These are phyloP conservation scores for Penicillium sp. DNA, from an alignment of 2,329 filamentous ascomycete genomes.

Conservation along the genomic window DNA sequence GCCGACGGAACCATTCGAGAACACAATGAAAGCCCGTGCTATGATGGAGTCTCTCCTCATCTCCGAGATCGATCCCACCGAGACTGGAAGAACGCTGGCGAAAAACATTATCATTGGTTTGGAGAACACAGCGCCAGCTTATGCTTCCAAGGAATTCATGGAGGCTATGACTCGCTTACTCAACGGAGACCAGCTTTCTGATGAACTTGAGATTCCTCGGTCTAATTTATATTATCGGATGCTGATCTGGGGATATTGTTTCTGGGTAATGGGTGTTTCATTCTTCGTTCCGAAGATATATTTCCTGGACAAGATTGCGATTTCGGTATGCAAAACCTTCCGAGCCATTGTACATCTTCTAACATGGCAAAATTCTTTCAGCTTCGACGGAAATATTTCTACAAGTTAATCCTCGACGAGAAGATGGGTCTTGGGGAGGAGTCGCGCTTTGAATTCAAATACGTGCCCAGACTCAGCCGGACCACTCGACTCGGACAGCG, in stretches of 20 bases:
- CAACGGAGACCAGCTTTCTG: conserved; percentile 64
- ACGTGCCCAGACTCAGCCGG: conserved; percentile 37
- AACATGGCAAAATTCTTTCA: neutral
- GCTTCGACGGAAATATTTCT: conserved; percentile 54
- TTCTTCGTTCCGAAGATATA: conserved; percentile 51
- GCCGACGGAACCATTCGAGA: conserved; percentile 61
- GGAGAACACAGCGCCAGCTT: conserved; percentile 64
- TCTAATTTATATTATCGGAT: conserved; percentile 59
- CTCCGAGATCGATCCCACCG: conserved; percentile 65
- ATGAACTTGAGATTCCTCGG: conserved; percentile 58
- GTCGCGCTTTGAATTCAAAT: conserved; percentile 69
- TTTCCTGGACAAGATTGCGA: conserved; percentile 53
- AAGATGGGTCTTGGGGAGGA: conserved; percentile 64
- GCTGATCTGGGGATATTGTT: conserved; percentile 63
- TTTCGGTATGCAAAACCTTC: conserved; percentile 40
- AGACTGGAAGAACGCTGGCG: conserved; percentile 63
- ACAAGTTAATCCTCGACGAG: conserved; percentile 61
- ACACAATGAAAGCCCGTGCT: conserved; percentile 54
- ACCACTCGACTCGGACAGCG: conserved; percentile 30
- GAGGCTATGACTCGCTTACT: conserved; percentile 67
- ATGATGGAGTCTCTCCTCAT: conserved; percentile 68
- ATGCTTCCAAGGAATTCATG: conserved; percentile 65
- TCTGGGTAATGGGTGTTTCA: conserved; percentile 59
- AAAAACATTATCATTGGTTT: conserved; percentile 73
- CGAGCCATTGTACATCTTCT: neutral